Evolutionary conservation across 2,329 filamentous ascomycete species (phyloP).

Genomic region (Metarhizium brunneum): DNA sequence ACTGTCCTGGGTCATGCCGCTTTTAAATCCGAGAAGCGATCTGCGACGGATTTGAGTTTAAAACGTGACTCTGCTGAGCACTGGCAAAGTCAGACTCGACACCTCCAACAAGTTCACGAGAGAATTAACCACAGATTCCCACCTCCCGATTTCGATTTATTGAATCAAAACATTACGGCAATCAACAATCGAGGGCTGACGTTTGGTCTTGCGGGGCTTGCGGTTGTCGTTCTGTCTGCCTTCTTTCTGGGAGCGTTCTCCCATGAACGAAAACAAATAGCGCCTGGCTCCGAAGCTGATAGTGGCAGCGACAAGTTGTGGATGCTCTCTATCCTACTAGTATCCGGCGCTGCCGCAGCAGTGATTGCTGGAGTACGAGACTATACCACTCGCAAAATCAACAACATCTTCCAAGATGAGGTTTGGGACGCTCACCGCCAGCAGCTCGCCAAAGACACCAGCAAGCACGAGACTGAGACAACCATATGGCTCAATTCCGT

Average conservation of each 20-base stretch:
- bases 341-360: constrained; percentile 19
- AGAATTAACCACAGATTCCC: constrained; percentile 36
- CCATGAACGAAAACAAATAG: neutral
- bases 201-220: constrained; percentile 25
- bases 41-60: constrained; percentile 27
- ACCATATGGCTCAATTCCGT: constrained; percentile 67
- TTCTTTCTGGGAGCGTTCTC: neutral
- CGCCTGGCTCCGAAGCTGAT: constrained; percentile 5
- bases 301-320: constrained; percentile 18
- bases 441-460: constrained; percentile 33
- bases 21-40: constrained; percentile 25
- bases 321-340: constrained; percentile 7
- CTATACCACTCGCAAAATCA: constrained; percentile 54
- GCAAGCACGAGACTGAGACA: constrained; percentile 45
- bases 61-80: constrained; percentile 30
- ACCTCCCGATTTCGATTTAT: constrained; percentile 35
- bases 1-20: constrained; percentile 21
- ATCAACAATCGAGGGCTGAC: constrained; percentile 26
- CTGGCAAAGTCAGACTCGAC: constrained; percentile 24
- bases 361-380: constrained; percentile 39
- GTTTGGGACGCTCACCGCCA: constrained; percentile 56
- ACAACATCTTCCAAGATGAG: constrained; percentile 57
- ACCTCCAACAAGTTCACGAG: constrained; percentile 28
- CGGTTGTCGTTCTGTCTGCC: constrained; percentile 18
- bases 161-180: constrained; percentile 22